Conservation (phyloP, 306 rosid species). For the Chamaecrista fasciculata region DNA sequence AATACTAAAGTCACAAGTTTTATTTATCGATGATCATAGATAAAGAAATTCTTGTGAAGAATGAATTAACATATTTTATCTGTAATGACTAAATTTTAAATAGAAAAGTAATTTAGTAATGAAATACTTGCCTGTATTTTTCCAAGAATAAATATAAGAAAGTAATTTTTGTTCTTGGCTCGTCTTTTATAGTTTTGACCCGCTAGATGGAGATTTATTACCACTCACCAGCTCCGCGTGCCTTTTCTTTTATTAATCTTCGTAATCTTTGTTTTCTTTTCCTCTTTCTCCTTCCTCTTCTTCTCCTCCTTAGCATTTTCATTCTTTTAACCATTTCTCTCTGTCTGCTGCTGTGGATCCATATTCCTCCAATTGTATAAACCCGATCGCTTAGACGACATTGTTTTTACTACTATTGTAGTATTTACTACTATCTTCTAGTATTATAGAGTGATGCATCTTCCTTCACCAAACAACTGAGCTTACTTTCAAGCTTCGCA, state of each 20-base stretch:
- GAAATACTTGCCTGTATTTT: too few relatives aligned
- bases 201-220: too few relatives aligned
- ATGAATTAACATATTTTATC: too few relatives aligned
- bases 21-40: too few relatives aligned
- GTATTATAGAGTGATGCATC: not conserved
- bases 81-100: too few relatives aligned
- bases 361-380: not conserved
- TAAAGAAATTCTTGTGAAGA: too few relatives aligned
- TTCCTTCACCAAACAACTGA: constrained; percentile 5
- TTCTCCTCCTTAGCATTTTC: constrained; percentile 23
- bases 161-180: too few relatives aligned
- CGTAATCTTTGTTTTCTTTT: constrained; percentile 24
- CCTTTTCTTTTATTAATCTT: too few relatives aligned
- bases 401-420: not conserved
- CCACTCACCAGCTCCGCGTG: constrained; percentile 57
- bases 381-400: not conserved
- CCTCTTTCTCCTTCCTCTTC: constrained; percentile 9
- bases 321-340: constrained; percentile 16
- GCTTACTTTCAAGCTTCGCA: constrained; percentile 32
- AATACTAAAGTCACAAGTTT: too few relatives aligned
- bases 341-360: not conserved
- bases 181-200: too few relatives aligned
- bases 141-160: too few relatives aligned
- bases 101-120: too few relatives aligned
- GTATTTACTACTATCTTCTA: not conserved